Evolutionary conservation across 768 basidiomycete species (phyloP).

Genomic region (Leccinellum rugosiceps): DNA sequence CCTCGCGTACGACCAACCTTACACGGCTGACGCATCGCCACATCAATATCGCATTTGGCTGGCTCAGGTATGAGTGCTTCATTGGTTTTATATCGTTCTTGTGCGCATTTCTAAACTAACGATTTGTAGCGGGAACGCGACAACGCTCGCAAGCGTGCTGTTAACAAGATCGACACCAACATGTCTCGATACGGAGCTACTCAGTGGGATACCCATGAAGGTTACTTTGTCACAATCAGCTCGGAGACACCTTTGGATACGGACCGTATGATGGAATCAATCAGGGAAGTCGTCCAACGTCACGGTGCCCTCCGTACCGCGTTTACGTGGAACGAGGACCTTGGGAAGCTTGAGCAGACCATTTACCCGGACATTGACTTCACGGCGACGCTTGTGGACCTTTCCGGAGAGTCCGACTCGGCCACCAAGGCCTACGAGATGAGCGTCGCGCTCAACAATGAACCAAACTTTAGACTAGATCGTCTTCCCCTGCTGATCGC

Average conservation of each 20-base stretch:
- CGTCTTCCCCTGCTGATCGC: slow-evolving; percentile 23
- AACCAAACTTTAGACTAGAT: slow-evolving; percentile 26
- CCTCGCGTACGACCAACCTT: slow-evolving; percentile 31
- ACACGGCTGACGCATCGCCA: slow-evolving; percentile 27
- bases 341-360: slow-evolving; percentile 28
- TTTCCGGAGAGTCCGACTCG: slow-evolving; percentile 25
- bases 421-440: slow-evolving; percentile 29
- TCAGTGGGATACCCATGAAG: slow-evolving; percentile 32
- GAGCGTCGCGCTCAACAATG: slow-evolving; percentile 22
- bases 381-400: slow-evolving; percentile 22
- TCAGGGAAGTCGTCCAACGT: slow-evolving; percentile 26
- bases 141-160: slow-evolving; percentile 27
- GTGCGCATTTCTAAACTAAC: too few species aligned
- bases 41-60: slow-evolving; percentile 31
- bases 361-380: slow-evolving; percentile 28
- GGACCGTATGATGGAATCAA: slow-evolving; percentile 26
- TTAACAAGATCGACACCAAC: slow-evolving; percentile 26
- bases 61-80: too few species aligned
- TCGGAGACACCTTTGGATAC: slow-evolving; percentile 26
- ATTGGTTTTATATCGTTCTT: too few species aligned
- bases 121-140: slow-evolving; percentile 25
- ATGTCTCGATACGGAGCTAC: slow-evolving; percentile 35
- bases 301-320: slow-evolving; percentile 30
- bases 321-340: slow-evolving; percentile 30
- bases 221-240: slow-evolving; percentile 17